Percentiles rank a stretch among this genome's conserved stretches.
These are phyloP conservation scores for Rhipidocladum racemiflorum DNA, from an alignment of 176 grass and related monocot genomes.

Conservation along the genomic window DNA sequence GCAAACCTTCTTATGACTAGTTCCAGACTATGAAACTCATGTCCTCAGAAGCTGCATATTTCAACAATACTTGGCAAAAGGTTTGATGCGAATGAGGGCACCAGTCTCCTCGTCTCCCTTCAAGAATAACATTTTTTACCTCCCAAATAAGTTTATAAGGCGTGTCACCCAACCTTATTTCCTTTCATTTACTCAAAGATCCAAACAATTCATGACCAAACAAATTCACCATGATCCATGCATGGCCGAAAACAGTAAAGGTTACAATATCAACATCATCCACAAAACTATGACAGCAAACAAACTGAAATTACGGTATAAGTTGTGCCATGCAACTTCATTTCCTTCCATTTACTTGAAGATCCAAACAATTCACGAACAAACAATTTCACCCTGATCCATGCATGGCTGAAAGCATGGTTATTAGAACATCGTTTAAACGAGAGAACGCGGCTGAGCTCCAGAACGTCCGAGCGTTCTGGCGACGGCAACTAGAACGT, in stretches of 20 bases:
- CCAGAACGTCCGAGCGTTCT: too few species aligned
- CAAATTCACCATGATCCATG: background rate
- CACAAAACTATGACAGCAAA: background rate
- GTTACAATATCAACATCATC: background rate
- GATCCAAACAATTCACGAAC: background rate
- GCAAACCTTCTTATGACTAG: background rate
- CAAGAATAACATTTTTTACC: background rate
- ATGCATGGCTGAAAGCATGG: background rate
- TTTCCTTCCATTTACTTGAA: background rate
- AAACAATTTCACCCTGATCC: background rate
- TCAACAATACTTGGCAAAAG: background rate
- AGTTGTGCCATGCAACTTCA: background rate
- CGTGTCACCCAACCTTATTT: background rate
- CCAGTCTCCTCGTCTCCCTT: background rate
- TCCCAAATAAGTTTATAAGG: background rate
- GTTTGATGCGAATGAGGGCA: background rate
- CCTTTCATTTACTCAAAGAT: background rate
- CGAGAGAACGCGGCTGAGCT: too few species aligned
- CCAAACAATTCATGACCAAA: background rate
- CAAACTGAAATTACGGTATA: background rate
- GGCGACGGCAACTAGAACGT: too few species aligned
- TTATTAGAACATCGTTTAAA: too few species aligned
- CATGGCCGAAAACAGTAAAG: background rate
- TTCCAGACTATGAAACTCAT: background rate
- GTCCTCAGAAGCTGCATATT: background rate